phyloP scores from a whole-genome alignment of 2,329 filamentous ascomycete genomes.

The Sporothrix brunneoviolacea region DNA sequence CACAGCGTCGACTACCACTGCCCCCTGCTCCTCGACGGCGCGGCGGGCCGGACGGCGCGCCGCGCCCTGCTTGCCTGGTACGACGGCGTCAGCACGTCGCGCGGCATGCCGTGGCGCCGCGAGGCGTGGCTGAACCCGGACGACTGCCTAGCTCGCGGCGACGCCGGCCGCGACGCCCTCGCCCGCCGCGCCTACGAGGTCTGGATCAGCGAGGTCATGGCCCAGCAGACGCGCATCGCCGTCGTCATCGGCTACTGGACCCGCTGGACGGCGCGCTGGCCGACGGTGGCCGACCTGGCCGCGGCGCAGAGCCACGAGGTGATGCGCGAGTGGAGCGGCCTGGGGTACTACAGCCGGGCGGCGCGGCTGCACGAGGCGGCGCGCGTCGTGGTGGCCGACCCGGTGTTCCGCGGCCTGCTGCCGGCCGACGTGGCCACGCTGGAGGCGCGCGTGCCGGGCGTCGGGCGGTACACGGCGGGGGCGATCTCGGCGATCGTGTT shows the following conservation, averaged over 20 bases:
- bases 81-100: constrained; percentile 37
- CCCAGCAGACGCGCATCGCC: constrained; percentile 58
- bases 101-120: constrained; percentile 51
- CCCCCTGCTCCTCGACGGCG: constrained; percentile 40
- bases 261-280: constrained; percentile 55
- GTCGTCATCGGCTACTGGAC: constrained; percentile 59
- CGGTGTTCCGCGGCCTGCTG: constrained; percentile 39
- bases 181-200: constrained; percentile 56
- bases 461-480: constrained; percentile 57
- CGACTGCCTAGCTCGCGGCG: not conserved
- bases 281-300: constrained; percentile 50
- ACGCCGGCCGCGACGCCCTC: constrained; percentile 25
- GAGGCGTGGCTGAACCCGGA: constrained; percentile 48
- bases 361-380: constrained; percentile 53
- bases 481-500: constrained; percentile 58
- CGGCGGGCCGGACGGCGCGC: constrained; percentile 24
- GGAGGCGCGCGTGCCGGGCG: constrained; percentile 48
- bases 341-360: constrained; percentile 60
- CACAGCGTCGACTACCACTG: constrained; percentile 42
- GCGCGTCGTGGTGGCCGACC: constrained; percentile 40
- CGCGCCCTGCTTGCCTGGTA: constrained; percentile 45
- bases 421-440: constrained; percentile 41
- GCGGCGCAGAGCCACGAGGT: constrained; percentile 49
- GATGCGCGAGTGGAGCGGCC: constrained; percentile 50
- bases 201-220: constrained; percentile 62